Conservation (phyloP, 495 filamentous ascomycete species). For the Hyaloscypha variabilis region DNA sequence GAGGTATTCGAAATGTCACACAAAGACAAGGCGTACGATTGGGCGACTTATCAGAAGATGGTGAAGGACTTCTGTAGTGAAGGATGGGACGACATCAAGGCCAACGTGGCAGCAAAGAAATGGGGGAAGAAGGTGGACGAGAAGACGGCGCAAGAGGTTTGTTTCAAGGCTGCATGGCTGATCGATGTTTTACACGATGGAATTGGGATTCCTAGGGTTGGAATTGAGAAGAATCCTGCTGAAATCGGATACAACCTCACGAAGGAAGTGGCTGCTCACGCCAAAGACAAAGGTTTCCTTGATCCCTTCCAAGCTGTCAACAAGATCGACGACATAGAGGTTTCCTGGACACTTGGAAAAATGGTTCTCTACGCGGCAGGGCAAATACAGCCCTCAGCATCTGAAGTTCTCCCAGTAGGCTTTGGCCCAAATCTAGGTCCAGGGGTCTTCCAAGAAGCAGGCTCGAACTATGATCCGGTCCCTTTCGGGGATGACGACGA, state of each 20-base stretch:
- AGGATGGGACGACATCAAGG: conserved; percentile 75
- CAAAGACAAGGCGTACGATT: conserved; percentile 87
- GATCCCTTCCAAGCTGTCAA: conserved; percentile 92
- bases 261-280: conserved; percentile 64
- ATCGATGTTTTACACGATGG: conserved; percentile 95
- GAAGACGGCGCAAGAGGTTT: conserved; percentile 78
- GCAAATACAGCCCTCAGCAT: conserved; percentile 67
- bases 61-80: conserved; percentile 85
- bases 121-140: conserved; percentile 80
- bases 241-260: conserved; percentile 68
- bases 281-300: conserved; percentile 77
- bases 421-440: conserved; percentile 79
- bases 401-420: conserved; percentile 70
- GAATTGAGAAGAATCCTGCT: conserved; percentile 63
- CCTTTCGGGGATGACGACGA: conserved; percentile 55
- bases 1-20: conserved; percentile 84
- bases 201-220: conserved; percentile 90
- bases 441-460: conserved; percentile 74
- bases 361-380: conserved; percentile 97
- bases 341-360: conserved; percentile 98
- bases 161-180: conserved; percentile 97
- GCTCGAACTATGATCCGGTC: conserved; percentile 54
- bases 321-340: conserved; percentile 88
- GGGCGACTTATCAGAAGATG: conserved; percentile 82
- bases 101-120: conserved; percentile 61